phyloP scores from a whole-genome alignment of 371 early-diverging fungal genomes.

The Rozella allomycis region DNA sequence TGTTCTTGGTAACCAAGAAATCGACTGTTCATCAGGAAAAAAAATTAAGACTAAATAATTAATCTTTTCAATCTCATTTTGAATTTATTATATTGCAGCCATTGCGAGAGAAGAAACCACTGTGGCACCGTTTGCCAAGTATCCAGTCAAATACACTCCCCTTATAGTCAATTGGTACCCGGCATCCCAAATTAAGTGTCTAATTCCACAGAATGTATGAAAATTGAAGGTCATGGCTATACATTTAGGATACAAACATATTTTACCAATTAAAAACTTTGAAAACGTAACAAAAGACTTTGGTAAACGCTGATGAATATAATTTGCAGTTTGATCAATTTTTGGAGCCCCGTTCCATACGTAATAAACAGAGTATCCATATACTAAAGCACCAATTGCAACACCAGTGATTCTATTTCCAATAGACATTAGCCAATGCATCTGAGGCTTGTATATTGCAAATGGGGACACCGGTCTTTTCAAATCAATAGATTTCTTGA shows the following conservation, averaged over 20 bases:
- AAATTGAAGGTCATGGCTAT: constrained; percentile 38
- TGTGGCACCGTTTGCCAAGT: constrained; percentile 43
- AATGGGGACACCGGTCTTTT: constrained; percentile 66
- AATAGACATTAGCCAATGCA: constrained; percentile 57
- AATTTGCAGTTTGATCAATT: not conserved
- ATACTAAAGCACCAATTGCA: constrained; percentile 28
- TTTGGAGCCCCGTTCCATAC: too few species aligned
- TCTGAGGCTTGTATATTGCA: constrained; percentile 66
- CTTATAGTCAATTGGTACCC: constrained; percentile 38
- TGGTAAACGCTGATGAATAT: not conserved
- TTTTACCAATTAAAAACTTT: constrained; percentile 35
- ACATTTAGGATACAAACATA: constrained; percentile 31
- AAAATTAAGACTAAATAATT: too few species aligned
- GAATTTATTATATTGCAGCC: constrained; percentile 35
- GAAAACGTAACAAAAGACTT: not conserved
- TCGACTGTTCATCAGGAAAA: too few species aligned
- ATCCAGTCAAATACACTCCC: constrained; percentile 62
- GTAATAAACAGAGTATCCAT: not conserved
- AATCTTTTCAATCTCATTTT: too few species aligned
- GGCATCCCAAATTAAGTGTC: constrained; percentile 79
- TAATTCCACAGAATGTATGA: constrained; percentile 66
- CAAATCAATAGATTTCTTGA: too few species aligned
- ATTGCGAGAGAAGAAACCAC: constrained; percentile 31
- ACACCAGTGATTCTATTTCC: constrained; percentile 59
- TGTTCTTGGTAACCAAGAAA: too few species aligned